These are phyloP conservation scores for Saksenaea oblongispora DNA, from an alignment of 371 early-diverging fungal genomes.

Conservation along the genomic window DNA sequence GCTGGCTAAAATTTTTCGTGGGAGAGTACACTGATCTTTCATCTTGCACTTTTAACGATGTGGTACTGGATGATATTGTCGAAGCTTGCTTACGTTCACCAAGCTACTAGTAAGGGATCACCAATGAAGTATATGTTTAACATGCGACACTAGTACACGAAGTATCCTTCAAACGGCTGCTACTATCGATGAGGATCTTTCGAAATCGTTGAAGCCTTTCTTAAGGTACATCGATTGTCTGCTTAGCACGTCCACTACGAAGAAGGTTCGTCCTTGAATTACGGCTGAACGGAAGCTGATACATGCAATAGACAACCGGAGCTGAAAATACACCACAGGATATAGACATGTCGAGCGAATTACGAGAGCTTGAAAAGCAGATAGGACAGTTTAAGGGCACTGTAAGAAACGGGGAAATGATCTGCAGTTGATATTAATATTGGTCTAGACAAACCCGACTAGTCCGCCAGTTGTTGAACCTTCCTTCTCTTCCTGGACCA, in stretches of 20 bases:
- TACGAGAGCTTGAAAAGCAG: conserved; percentile 22
- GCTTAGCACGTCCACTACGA: conserved; percentile 16
- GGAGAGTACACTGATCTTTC: conserved; percentile 12
- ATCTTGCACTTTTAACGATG: conserved; percentile 18
- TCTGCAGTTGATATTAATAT: not conserved
- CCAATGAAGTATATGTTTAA: not conserved
- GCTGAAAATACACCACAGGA: not conserved
- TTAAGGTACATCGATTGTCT: conserved; percentile 34
- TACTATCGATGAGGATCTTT: conserved; percentile 17
- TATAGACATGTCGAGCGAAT: conserved; percentile 15
- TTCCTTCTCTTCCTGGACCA: conserved; percentile 19
- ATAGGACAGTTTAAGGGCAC: conserved; percentile 17
- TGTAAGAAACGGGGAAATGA: conserved; percentile 5
- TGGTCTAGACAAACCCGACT: not conserved
- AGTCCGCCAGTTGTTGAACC: conserved; percentile 11
- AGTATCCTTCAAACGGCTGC: conserved; percentile 26
- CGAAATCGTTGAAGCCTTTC: conserved; percentile 30
- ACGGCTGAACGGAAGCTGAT: not conserved
- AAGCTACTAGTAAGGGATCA: conserved; percentile 41
- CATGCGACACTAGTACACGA: conserved; percentile 27
- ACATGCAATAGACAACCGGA: not conserved
- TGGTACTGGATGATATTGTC: conserved; percentile 34
- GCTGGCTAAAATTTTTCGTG: conserved; percentile 43
- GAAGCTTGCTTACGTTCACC: conserved; percentile 37
- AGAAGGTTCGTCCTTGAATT: conserved; percentile 14